These are phyloP conservation scores for Solanum paucissectum DNA, from an alignment of 257 asterid genomes.

Conservation along the genomic window DNA sequence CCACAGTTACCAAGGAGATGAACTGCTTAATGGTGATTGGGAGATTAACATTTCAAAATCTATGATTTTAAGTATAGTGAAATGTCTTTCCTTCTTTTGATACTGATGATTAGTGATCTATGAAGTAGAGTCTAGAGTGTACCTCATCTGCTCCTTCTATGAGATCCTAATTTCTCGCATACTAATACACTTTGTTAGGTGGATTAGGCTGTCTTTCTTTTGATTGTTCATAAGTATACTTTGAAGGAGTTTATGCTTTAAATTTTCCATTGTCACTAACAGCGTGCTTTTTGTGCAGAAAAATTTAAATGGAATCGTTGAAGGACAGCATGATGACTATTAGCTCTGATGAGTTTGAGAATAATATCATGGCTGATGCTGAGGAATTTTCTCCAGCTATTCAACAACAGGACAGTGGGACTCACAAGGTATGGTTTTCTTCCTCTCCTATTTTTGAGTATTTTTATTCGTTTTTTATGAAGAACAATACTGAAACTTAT, in stretches of 20 bases:
- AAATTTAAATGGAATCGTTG: background rate
- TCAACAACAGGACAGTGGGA: background rate
- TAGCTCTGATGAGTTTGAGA: background rate
- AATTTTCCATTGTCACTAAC: background rate
- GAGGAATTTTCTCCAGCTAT: background rate
- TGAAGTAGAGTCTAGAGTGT: background rate
- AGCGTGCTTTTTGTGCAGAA: background rate
- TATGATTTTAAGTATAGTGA: background rate
- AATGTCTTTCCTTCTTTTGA: background rate
- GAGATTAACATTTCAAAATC: background rate
- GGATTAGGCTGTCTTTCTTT: background rate
- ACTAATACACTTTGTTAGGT: background rate
- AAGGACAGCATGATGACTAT: background rate
- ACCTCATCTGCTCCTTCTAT: background rate
- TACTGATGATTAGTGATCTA: background rate
- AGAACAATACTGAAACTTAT: background rate
- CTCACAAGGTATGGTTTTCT: background rate
- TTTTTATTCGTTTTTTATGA: background rate
- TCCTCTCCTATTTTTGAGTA: background rate
- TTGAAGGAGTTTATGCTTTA: background rate
- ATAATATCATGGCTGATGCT: background rate
- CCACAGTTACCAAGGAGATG: background rate
- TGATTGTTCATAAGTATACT: background rate
- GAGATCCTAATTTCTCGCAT: background rate
- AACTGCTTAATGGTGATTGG: background rate